Evolutionary conservation across 2,329 filamentous ascomycete genomes (phyloP).

Genomic region (Akanthomyces muscarius): DNA sequence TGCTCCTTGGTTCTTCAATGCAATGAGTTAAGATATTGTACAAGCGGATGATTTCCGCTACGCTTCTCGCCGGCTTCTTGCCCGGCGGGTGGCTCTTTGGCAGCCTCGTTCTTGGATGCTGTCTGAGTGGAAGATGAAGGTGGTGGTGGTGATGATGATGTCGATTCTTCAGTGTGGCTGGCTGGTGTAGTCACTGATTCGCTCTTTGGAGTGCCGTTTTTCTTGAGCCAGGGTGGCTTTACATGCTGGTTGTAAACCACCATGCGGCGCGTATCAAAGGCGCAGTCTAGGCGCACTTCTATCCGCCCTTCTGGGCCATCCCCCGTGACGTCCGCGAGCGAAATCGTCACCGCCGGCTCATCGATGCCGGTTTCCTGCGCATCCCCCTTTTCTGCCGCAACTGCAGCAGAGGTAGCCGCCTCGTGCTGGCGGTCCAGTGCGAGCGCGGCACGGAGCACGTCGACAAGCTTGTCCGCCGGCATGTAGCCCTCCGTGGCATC

Average conservation of each 20-base stretch:
- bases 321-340: constrained; percentile 36
- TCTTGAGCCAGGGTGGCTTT: neutral
- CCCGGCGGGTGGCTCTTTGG: neutral
- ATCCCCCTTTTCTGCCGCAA: constrained; percentile 10
- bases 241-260: constrained; percentile 4
- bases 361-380: neutral
- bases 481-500: constrained; percentile 26
- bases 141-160: too few relatives aligned
- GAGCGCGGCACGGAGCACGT: constrained; percentile 23
- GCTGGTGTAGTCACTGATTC: neutral
- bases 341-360: constrained; percentile 1
- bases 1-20: neutral
- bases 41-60: constrained; percentile 9
- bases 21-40: constrained; percentile 14
- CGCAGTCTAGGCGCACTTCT: neutral
- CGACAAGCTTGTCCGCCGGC: constrained; percentile 27
- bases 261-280: constrained; percentile 10
- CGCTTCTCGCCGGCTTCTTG: neutral
- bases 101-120: neutral
- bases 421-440: neutral
- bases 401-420: neutral
- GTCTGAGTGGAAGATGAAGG: too few relatives aligned
- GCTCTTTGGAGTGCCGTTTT: neutral
- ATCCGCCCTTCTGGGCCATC: constrained; percentile 13
- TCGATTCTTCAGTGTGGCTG: neutral